phyloP scores from a whole-genome alignment of 2,329 filamentous ascomycete species.

The Ceratocystis albifundus region DNA sequence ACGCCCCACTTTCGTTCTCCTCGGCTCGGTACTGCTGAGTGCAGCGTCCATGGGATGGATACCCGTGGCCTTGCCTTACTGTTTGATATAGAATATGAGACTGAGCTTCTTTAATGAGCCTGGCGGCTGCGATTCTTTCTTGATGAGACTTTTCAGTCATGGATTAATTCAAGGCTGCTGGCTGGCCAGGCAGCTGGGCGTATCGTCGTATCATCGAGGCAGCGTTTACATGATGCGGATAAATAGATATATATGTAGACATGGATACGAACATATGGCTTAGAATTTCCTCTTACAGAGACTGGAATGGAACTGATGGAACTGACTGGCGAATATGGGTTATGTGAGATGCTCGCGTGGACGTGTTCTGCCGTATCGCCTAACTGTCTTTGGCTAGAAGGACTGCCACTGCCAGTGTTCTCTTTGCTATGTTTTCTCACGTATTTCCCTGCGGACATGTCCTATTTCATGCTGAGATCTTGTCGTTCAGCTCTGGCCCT shows the following conservation, averaged over 20 bases:
- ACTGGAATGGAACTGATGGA: not conserved
- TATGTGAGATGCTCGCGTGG: not conserved
- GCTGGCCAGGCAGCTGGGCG: not conserved
- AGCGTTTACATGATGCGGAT: not conserved
- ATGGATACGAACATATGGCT: not conserved
- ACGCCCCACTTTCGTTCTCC: too few species aligned
- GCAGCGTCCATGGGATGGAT: too few species aligned
- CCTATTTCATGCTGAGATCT: not conserved
- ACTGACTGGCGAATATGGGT: not conserved
- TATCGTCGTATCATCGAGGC: not conserved
- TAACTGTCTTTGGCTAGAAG: constrained; percentile 1
- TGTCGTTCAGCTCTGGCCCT: not conserved
- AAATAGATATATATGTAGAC: not conserved
- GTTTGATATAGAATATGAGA: not conserved
- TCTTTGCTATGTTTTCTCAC: not conserved
- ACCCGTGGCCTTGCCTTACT: too few species aligned
- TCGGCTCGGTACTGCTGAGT: too few species aligned
- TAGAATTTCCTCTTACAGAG: not conserved
- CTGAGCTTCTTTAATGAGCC: not conserved
- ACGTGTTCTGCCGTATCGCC: not conserved
- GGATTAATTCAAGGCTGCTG: not conserved
- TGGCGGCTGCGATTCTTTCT: not conserved
- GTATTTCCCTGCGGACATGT: not conserved
- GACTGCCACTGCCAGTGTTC: too few species aligned
- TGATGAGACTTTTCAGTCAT: not conserved